Percentiles rank a stretch among this genome's conserved stretches.
These are phyloP conservation scores for Magnaporthiopsis poae DNA, from an alignment of 2,329 filamentous ascomycete genomes.

Conservation along the genomic window DNA sequence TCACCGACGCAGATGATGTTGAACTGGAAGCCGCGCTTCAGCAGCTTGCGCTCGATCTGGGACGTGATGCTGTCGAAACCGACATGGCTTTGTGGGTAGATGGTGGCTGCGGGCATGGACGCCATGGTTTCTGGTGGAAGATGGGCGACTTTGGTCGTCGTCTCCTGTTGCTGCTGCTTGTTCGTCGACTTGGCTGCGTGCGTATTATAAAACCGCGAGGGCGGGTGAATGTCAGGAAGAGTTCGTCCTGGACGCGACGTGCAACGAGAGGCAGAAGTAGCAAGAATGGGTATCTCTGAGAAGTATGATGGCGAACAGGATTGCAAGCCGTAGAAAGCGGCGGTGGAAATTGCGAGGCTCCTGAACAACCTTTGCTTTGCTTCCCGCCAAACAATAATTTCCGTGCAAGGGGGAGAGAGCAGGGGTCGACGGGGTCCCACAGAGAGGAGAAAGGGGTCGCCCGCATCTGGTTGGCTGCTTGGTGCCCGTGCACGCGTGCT, in stretches of 20 bases:
- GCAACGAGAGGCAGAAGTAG: constrained; percentile 16
- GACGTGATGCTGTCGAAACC: constrained; percentile 99
- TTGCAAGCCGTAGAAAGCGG: not conserved
- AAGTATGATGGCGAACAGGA: not conserved
- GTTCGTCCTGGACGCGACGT: constrained; percentile 6
- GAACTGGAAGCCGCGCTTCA: constrained; percentile 99
- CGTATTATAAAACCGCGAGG: constrained; percentile 19
- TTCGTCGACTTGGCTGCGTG: constrained; percentile 17
- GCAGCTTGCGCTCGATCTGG: constrained; percentile 97
- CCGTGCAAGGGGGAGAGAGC: constrained; percentile 21
- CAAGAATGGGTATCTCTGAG: constrained; percentile 16
- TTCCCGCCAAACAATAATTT: constrained; percentile 37
- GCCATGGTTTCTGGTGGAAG: constrained; percentile 34
- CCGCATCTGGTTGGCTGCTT: constrained; percentile 10
- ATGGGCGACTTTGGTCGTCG: constrained; percentile 12
- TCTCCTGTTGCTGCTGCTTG: not conserved
- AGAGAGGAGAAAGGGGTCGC: constrained; percentile 12
- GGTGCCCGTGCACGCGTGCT: constrained; percentile 3
- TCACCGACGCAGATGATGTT: constrained; percentile 91
- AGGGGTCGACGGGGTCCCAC: constrained; percentile 6
- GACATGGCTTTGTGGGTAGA: constrained; percentile 93
- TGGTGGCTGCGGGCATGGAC: constrained; percentile 58
- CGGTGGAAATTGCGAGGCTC: constrained; percentile 8
- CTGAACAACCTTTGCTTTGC: constrained; percentile 17
- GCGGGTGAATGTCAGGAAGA: constrained; percentile 16